phyloP scores from a whole-genome alignment of 495 filamentous ascomycete species.

The Pyrenopolyporus hunteri region DNA sequence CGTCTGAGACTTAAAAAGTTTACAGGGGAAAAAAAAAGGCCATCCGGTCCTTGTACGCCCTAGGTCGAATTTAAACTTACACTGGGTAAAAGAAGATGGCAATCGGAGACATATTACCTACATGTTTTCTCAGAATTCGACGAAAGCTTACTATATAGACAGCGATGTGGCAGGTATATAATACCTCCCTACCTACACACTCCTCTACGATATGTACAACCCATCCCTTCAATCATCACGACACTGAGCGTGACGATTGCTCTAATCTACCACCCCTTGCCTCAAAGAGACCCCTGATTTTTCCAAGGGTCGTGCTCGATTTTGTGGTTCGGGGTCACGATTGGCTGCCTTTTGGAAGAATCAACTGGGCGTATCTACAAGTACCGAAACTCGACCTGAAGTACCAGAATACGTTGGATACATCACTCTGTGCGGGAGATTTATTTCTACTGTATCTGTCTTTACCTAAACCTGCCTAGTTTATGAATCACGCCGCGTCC shows the following conservation, averaged over 20 bases:
- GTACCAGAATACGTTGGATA: conserved; percentile 15
- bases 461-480: background rate
- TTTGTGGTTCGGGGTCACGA: conserved; percentile 14
- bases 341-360: conserved; percentile 36
- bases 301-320: conserved; percentile 19
- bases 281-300: conserved; percentile 35
- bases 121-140: background rate
- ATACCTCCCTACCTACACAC: conserved; percentile 1
- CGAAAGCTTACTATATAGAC: background rate
- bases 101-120: too few species aligned
- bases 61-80: background rate
- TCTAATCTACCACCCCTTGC: conserved; percentile 30
- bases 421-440: conserved; percentile 10
- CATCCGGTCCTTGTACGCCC: background rate
- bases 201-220: conserved; percentile 3
- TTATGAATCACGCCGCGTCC: background rate
- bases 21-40: background rate
- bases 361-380: conserved; percentile 26
- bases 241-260: conserved; percentile 6
- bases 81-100: background rate
- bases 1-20: background rate
- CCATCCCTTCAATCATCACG: conserved; percentile 15
- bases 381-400: conserved; percentile 31
- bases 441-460: conserved; percentile 24
- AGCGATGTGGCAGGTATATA: conserved; percentile 2